Evolutionary conservation across 192 early-diverging fungal genomes (phyloP).

Genomic region (Phlyctochytrium arcticum): DNA sequence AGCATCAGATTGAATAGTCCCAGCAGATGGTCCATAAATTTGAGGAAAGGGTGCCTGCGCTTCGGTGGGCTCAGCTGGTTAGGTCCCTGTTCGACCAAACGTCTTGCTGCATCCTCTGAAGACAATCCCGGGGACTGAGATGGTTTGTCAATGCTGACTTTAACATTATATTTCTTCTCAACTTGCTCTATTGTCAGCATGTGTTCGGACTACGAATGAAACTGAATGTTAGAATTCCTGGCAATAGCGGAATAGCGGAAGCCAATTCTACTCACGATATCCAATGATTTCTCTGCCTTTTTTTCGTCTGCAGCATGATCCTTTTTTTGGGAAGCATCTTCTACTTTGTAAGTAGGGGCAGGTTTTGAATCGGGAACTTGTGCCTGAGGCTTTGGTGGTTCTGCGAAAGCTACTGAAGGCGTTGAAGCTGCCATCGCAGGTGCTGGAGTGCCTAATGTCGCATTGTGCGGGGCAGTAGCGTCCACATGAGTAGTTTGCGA

Average conservation of each 20-base stretch:
- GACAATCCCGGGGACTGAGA: conserved; percentile 67
- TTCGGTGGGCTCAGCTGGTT: conserved; percentile 88
- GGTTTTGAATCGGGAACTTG: neutral
- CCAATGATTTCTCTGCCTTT: conserved; percentile 4
- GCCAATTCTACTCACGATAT: conserved; percentile 7
- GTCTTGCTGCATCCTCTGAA: conserved; percentile 53
- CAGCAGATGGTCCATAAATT: conserved; percentile 70
- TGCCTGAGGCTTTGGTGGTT: neutral
- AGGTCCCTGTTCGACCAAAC: conserved; percentile 70
- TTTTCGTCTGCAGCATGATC: neutral
- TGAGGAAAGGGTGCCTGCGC: conserved; percentile 67
- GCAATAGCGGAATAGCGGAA: neutral
- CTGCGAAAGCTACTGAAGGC: conserved; percentile 21
- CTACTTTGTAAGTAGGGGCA: conserved; percentile 17
- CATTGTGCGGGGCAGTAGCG: too few relatives aligned
- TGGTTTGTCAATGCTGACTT: conserved; percentile 58
- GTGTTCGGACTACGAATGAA: conserved; percentile 52
- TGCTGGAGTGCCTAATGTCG: too few relatives aligned
- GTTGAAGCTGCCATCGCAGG: neutral
- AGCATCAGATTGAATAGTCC: conserved; percentile 89
- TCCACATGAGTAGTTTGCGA: too few relatives aligned
- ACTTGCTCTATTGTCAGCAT: conserved; percentile 55
- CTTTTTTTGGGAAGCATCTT: conserved; percentile 7
- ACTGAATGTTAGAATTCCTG: neutral
- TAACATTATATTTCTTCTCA: conserved; percentile 39